Evolutionary conservation across 2,329 filamentous ascomycete species (phyloP).

Genomic region (Stagonosporopsis vannaccii): DNA sequence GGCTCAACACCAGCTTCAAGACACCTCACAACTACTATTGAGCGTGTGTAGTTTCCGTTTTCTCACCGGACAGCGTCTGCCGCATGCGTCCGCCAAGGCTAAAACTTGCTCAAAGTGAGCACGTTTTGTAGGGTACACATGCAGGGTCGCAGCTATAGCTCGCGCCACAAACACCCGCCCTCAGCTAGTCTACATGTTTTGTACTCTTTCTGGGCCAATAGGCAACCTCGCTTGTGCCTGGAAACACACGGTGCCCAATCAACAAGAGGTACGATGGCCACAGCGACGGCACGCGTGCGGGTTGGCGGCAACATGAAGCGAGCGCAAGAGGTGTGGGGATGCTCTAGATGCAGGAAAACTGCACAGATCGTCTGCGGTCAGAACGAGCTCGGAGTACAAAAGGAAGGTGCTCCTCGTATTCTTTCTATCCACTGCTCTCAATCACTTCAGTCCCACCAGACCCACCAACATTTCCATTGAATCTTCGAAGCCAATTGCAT

Average conservation of each 20-base stretch:
- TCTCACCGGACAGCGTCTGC: conserved; percentile 24
- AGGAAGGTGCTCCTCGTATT: neutral
- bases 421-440: neutral
- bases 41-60: conserved; percentile 10
- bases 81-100: conserved; percentile 26
- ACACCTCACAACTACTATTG: neutral
- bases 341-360: conserved; percentile 12
- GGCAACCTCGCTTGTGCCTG: neutral
- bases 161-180: conserved; percentile 30
- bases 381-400: conserved; percentile 3
- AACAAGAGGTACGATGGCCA: neutral
- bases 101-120: conserved; percentile 38
- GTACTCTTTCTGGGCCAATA: conserved; percentile 4
- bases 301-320: conserved; percentile 11
- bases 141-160: conserved; percentile 32
- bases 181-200: conserved; percentile 15
- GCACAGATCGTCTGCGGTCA: neutral
- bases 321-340: neutral
- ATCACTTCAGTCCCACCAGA: neutral
- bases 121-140: conserved; percentile 26
- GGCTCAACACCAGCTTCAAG: neutral
- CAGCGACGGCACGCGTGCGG: neutral
- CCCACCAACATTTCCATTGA: too few relatives aligned
- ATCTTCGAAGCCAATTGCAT: neutral
- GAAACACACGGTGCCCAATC: conserved; percentile 11